phyloP scores from a whole-genome alignment of 2,329 filamentous ascomycete species.

The Paecilomyces dactylethromorphus region DNA sequence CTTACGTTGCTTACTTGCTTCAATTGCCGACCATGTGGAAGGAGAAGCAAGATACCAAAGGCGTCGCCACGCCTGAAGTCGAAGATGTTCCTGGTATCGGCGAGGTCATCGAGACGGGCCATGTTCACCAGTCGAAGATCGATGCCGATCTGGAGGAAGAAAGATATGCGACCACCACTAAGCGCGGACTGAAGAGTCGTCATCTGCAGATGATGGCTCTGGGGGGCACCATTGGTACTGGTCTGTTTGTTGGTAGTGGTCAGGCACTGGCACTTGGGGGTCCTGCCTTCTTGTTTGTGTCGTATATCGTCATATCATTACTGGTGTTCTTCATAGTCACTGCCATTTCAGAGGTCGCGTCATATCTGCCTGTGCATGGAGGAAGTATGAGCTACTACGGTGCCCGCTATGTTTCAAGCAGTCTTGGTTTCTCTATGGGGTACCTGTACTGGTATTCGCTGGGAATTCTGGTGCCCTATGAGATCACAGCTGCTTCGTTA shows the following conservation, averaged over 20 bases:
- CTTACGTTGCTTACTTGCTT: neutral
- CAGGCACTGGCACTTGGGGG: constrained; percentile 46
- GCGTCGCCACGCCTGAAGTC: neutral
- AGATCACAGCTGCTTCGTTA: constrained; percentile 61
- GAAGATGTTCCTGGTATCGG: neutral
- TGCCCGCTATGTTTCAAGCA: constrained; percentile 37
- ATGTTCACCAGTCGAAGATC: neutral
- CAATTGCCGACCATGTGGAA: neutral
- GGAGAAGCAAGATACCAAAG: neutral
- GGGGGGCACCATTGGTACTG: constrained; percentile 52
- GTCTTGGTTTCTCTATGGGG: constrained; percentile 36
- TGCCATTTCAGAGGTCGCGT: constrained; percentile 34
- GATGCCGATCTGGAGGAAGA: neutral
- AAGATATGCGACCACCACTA: constrained; percentile 5
- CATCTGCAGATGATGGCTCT: constrained; percentile 56
- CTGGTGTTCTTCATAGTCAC: constrained; percentile 45
- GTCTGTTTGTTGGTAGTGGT: constrained; percentile 50
- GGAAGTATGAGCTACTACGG: constrained; percentile 40
- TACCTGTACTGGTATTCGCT: constrained; percentile 44
- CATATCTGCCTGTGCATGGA: constrained; percentile 40
- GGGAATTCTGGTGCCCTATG: constrained; percentile 46
- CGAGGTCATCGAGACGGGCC: neutral
- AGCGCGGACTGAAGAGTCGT: constrained; percentile 38
- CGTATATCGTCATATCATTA: constrained; percentile 44
- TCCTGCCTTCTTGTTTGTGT: constrained; percentile 46